Evolutionary conservation across 2,329 filamentous ascomycete genomes (phyloP), one percentile per base, ranked within the genome.

Genomic region (Westerdykella ornata): DNA sequence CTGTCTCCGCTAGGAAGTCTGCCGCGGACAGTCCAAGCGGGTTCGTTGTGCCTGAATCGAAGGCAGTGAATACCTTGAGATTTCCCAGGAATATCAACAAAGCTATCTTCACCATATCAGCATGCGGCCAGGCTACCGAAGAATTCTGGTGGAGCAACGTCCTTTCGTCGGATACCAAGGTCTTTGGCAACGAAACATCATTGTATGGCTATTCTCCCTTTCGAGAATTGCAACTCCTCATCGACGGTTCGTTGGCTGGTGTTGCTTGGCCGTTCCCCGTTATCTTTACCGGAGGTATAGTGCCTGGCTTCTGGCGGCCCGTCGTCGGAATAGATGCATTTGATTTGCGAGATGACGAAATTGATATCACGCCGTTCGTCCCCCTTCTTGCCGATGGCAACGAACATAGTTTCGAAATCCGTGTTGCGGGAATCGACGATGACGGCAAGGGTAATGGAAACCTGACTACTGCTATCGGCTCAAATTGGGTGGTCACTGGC

Each of bases 121-220:
- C 86, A 13, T 87, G 81, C 50, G 87, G 85, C 1, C 87, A 92
- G 60, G 74, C 75, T 0, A 68, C 73, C 13, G 87, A 92, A 66
- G 87, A 94, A 60, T 90, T 90, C 56, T 94, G 87, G 85, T 92
- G 84, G 80, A 77, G 75, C 43, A 90, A 90, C 56, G 80, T 88
- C 1, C 75, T 84, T 2, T 74, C 81, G 33, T 77, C 76, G 8
- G 75, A 81, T 48, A 71, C 71, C 3, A 48, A 73, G 28, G 73
- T 75, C 3, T 90, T 89, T 57, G 69, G 73, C 4, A 62, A 66
- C 1, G 73, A 74, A 3, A 79, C 77, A 11, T 65, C 67, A 1
- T 70, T 88, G 0, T 77, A 78, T 17, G 86, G 84, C 0, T 79
- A 78, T 52, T 82, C 82, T 4, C 80, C 85, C 1, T 90, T 85